Percentiles rank a stretch among this genome's conserved stretches.
These are phyloP conservation scores for Teratosphaeriaceae sp. DNA, from an alignment of 2,329 filamentous ascomycete genomes.

Conservation along the genomic window DNA sequence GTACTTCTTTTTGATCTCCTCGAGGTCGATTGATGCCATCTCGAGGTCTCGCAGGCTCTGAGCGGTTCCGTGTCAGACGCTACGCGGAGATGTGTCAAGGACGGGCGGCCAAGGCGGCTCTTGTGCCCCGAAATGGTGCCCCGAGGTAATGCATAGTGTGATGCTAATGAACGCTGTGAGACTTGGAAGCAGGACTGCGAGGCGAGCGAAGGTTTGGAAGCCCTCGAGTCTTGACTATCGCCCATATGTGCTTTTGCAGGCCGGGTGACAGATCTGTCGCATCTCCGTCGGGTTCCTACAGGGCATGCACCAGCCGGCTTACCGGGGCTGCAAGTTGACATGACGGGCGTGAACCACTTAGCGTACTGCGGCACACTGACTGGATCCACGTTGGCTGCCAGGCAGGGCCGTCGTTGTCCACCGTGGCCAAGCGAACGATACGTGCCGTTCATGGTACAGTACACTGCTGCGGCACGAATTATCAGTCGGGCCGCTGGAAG, in stretches of 20 bases:
- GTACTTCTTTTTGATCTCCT: constrained; percentile 18
- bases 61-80: background rate
- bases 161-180: background rate
- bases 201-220: background rate
- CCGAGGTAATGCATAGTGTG: background rate
- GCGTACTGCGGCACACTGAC: constrained; percentile 5
- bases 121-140: background rate
- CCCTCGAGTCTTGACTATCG: too few relatives aligned
- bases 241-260: background rate
- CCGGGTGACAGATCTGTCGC: background rate
- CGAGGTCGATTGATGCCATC: constrained; percentile 11
- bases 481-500: background rate
- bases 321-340: background rate
- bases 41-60: background rate
- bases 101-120: background rate
- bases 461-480: background rate
- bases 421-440: background rate
- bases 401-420: background rate
- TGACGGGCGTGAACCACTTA: constrained; percentile 12
- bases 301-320: background rate
- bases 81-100: background rate
- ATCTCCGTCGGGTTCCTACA: background rate
- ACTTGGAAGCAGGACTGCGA: background rate
- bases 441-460: background rate
- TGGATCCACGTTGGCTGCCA: constrained; percentile 16